Base-by-base conservation (phyloP, 2,329 filamentous ascomycete species). In the Colletotrichum shisoi region DNA sequence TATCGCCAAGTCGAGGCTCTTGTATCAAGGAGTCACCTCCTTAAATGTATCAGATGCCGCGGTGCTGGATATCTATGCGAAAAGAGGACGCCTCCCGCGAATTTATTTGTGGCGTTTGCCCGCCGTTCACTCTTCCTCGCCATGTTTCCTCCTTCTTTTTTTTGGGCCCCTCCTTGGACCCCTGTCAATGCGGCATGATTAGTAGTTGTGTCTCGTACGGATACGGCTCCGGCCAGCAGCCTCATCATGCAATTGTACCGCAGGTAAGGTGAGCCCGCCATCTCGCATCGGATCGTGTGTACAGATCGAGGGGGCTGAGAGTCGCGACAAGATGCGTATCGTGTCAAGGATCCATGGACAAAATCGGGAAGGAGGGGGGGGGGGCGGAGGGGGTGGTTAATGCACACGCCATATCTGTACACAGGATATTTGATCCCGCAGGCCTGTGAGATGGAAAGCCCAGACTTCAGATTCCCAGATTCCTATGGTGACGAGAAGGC, bases 211-310 rank as follows among this genome's bases (percentile, higher is more conserved):
- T 52, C 37, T 11, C 27, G 15, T 37, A 19, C 31, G 17, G 31
- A 19, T 52, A 21, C 19, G 49, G 52, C 12, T 21, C 19, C 34
- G 12, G 37, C 19, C 52, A 54, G 52, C 37, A 42, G 52, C 52
- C 34, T 54, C 24, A 39, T 54, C 48, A 27, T 21, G 27, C 48
- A 45, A 17, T 45, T 19, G 39, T 45, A 9, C 24, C n/a, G 17
- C 42, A 44, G 17, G 42, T 44, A 44, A 19, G n/a, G n/a, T 9
- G 8, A n/a, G n/a, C n/a, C 17, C 42, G 17, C 7, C 42, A 17
- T 7, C 42, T n/a, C 9, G 42, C 17, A 61, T 54, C 24, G 48
- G 48, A 54, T 45, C 17, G 48, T 9, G 49, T 21, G 19, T 44
- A 49, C n/a, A 11, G 34, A 51, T 27, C 19, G 57, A 60, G 19